Base-by-base conservation (phyloP, 441 rosid species). In the Euphorbia corollata region DNA sequence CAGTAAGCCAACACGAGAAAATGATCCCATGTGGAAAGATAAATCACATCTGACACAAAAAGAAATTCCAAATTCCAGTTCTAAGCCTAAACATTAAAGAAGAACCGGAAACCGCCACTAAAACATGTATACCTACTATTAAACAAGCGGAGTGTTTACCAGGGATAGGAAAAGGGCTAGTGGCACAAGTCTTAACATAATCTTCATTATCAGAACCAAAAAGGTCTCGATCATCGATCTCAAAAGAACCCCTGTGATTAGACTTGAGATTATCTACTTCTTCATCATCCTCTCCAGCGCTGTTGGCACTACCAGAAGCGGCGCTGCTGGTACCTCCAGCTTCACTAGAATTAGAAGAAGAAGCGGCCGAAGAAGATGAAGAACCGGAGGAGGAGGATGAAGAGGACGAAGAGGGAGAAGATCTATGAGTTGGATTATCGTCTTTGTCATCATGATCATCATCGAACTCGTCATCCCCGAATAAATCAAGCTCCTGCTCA, bases 151-250 rank as follows among this genome's bases (percentile, higher is more conserved):
- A 45, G 7, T 7, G 16, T 7, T 70, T 70, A 70, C 73, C 73
- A 13, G 73, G 73, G 47, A 70, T 70, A 13, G 68, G 10, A 47
- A 9, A 56, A 30, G 68, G 68, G 51, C 68, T 70, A 20, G 56
- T 39, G 11, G 59, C 63, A n/a, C 36, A 54, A 48, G 96, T 89
- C 73, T 86, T 86, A 59, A 84, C 85, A 74, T 91, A 89, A 63
- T 87, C 96, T 80, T 86, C 89, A 64, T 87, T 89, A 77, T 85
- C 96, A 73, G 91, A 81, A 7, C 90, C 95, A 73, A 87, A 89
- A 67, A 90, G 86, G 80, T 93, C 95, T 20, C 62, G 81, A 22
- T 80, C 90, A 1, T 78, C 84, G 19, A 57, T 74, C 73, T 75
- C 77, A 62, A 53, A 38, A 65, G 48, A 67, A 68, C 71, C 38